phyloP scores from a whole-genome alignment of 228 moss, liverwort and hornwort genomes.

The Sphagnum magellanicum region DNA sequence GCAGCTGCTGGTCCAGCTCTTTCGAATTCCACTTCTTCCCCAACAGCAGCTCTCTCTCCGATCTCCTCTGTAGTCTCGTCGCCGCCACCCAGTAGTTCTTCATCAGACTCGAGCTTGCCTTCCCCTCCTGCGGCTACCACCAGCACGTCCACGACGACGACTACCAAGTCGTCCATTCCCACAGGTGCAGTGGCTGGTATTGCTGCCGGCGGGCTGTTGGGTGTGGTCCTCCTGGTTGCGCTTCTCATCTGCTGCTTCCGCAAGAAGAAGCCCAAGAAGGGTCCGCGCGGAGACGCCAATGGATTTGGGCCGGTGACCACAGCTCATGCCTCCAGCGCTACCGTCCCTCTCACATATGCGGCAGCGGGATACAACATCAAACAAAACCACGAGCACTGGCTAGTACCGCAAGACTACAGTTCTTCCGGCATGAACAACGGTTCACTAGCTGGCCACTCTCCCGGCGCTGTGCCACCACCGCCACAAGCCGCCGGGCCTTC shows the following conservation, averaged over 20 bases:
- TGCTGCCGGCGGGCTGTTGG: slow-evolving; percentile 30
- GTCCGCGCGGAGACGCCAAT: slow-evolving; percentile 12
- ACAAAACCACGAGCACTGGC: neutral
- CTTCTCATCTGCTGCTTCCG: slow-evolving; percentile 27
- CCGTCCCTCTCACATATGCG: slow-evolving; percentile 29
- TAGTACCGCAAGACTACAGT: slow-evolving; percentile 7
- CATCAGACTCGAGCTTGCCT: slow-evolving; percentile 1
- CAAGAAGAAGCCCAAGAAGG: slow-evolving; percentile 30
- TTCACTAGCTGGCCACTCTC: slow-evolving; percentile 11
- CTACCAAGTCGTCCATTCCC: slow-evolving; percentile 1
- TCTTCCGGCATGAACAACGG: slow-evolving; percentile 11
- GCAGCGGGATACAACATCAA: neutral
- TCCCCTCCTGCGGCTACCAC: slow-evolving; percentile 13
- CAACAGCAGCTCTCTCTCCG: neutral
- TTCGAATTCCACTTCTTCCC: slow-evolving; percentile 1
- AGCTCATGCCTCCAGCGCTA: slow-evolving; percentile 13
- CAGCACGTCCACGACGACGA: slow-evolving; percentile 22
- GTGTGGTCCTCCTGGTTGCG: slow-evolving; percentile 21
- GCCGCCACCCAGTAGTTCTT: neutral
- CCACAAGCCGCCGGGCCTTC: slow-evolving; percentile 13
- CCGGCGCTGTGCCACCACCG: slow-evolving; percentile 7
- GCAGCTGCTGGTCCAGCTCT: slow-evolving; percentile 1
- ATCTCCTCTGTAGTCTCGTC: neutral
- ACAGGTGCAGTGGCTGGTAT: slow-evolving; percentile 27
- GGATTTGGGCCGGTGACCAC: slow-evolving; percentile 14